phyloP scores from a whole-genome alignment of 176 grass and related monocot species.

The Phoenix roebelenii region DNA sequence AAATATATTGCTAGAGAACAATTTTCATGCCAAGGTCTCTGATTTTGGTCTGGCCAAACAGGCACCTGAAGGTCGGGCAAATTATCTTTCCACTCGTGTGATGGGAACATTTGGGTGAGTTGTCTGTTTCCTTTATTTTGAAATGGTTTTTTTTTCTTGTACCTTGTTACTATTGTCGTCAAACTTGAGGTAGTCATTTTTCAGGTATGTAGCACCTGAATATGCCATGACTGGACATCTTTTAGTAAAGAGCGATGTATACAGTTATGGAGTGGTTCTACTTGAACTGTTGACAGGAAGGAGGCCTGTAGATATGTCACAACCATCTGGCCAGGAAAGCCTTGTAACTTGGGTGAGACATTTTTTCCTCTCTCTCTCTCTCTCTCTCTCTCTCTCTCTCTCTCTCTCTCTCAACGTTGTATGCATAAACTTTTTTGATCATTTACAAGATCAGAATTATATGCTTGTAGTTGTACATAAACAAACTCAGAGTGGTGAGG shows the following conservation, averaged over 20 bases:
- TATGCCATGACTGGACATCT: slow-evolving; percentile 99
- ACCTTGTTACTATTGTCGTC: too few relatives aligned
- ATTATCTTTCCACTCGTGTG: slow-evolving; percentile 97
- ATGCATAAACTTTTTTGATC: too few relatives aligned
- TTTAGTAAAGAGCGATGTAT: slow-evolving; percentile 97
- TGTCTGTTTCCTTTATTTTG: slow-evolving; percentile 14
- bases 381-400: slow-evolving; percentile 1
- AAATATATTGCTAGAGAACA: slow-evolving; percentile 96
- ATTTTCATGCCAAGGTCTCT: slow-evolving; percentile 95
- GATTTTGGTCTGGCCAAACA: slow-evolving; percentile 99
- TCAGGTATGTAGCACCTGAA: slow-evolving; percentile 93
- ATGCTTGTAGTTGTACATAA: too few relatives aligned
- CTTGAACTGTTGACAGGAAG: slow-evolving; percentile 88
- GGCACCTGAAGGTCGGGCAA: slow-evolving; percentile 75
- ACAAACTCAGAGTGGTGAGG: too few relatives aligned
- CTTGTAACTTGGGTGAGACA: slow-evolving; percentile 89
- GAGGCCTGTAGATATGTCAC: slow-evolving; percentile 87
- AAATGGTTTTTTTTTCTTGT: too few relatives aligned
- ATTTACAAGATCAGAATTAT: too few relatives aligned
- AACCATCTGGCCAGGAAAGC: slow-evolving; percentile 93
- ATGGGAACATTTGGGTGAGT: slow-evolving; percentile 99
- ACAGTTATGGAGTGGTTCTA: slow-evolving; percentile 98
- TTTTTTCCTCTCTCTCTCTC: background rate
- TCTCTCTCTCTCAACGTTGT: too few relatives aligned
- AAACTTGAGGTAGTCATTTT: slow-evolving; percentile 1